These are phyloP conservation scores for Magnusiomyces tetraspermus DNA, from an alignment of 1,139 yeast species.

Conservation along the genomic window DNA sequence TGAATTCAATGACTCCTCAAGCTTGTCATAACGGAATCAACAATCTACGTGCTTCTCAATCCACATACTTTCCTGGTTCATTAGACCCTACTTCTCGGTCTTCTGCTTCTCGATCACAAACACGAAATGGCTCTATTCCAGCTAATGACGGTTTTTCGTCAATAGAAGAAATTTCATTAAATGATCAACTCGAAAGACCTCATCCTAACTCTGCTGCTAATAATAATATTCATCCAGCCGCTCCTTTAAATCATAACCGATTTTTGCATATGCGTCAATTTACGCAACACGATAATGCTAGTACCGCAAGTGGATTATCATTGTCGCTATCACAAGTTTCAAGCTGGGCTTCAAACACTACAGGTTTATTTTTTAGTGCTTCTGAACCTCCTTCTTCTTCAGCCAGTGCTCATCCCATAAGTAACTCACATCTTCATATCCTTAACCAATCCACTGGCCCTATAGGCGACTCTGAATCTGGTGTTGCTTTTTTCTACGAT, in stretches of 20 bases:
- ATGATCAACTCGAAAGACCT: no score
- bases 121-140: no score
- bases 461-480: constrained; percentile 18
- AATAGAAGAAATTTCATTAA: no score
- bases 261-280: not conserved
- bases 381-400: not conserved
- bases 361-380: constrained; percentile 7
- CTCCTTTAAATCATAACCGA: no score
- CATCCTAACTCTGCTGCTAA: no score
- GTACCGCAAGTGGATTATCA: constrained; percentile 1
- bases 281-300: constrained; percentile 4
- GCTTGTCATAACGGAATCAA: not conserved
- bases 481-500: constrained; percentile 19
- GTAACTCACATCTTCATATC: not conserved
- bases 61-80: no score
- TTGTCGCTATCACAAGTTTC: constrained; percentile 9
- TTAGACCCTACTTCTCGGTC: no score
- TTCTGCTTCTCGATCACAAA: no score
- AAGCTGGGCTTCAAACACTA: constrained; percentile 17
- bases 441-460: not conserved
- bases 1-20: not conserved
- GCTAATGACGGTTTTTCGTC: no score
- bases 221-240: no score
- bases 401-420: not conserved
- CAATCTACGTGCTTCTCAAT: no score